phyloP scores from a whole-genome alignment of 805 yeast genomes.

The Spathaspora sp. region DNA sequence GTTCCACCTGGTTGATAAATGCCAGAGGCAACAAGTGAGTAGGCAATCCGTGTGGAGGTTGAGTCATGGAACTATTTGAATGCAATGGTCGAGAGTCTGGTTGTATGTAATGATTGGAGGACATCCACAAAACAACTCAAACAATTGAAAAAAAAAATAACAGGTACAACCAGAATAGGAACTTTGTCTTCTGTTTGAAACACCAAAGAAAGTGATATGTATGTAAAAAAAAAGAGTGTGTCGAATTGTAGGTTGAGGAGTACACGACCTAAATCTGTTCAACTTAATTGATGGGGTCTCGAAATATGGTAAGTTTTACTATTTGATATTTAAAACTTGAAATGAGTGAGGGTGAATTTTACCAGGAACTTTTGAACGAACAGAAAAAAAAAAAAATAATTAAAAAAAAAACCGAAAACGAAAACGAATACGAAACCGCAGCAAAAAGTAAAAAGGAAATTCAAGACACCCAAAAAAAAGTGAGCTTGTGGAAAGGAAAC shows the following conservation, averaged over 20 bases:
- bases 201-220: not conserved
- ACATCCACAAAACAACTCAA: not conserved
- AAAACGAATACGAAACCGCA: not conserved
- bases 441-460: not conserved
- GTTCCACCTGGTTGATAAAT: slow-evolving; percentile 11
- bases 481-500: not conserved
- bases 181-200: not conserved
- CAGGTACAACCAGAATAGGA: not conserved
- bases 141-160: not conserved
- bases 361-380: not conserved
- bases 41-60: slow-evolving; percentile 11
- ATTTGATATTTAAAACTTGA: not conserved
- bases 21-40: slow-evolving; percentile 23
- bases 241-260: not conserved
- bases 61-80: slow-evolving; percentile 5
- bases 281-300: not conserved
- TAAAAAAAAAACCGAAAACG: no score
- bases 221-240: not conserved
- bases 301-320: not conserved
- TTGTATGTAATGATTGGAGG: slow-evolving; percentile 1
- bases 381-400: not conserved
- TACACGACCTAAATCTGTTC: not conserved
- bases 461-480: not conserved
- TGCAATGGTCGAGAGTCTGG: not conserved
- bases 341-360: not conserved